phyloP scores from a whole-genome alignment of 495 filamentous ascomycete species.

The Penicillium taxi region DNA sequence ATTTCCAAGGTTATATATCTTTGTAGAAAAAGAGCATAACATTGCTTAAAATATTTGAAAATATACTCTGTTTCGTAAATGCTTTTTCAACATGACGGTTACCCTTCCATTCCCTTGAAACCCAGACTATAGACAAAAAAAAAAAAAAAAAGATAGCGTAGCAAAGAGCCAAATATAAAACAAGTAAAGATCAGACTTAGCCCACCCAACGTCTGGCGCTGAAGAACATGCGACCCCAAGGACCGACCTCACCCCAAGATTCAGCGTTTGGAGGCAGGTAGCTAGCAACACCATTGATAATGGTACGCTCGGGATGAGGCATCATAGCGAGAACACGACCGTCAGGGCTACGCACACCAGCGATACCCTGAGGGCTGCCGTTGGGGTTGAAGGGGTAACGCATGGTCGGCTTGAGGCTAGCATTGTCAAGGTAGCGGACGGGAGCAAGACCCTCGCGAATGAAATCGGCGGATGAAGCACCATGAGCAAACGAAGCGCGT shows the following conservation, averaged over 20 bases:
- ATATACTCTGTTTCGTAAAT: slow-evolving; percentile 7
- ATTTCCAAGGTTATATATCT: too few species aligned
- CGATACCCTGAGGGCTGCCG: slow-evolving; percentile 79
- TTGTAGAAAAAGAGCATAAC: slow-evolving; percentile 2
- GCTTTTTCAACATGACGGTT: slow-evolving; percentile 11
- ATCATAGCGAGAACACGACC: slow-evolving; percentile 89
- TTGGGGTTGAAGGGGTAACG: slow-evolving; percentile 91
- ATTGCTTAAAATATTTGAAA: slow-evolving; percentile 3
- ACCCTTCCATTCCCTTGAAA: slow-evolving; percentile 7
- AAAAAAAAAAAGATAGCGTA: slow-evolving; percentile 11
- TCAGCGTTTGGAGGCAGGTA: slow-evolving; percentile 59
- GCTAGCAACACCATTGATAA: slow-evolving; percentile 72
- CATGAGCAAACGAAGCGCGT: slow-evolving; percentile 61
- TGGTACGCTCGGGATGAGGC: slow-evolving; percentile 94
- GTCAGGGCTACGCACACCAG: slow-evolving; percentile 69
- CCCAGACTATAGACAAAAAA: slow-evolving; percentile 5
- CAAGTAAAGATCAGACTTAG: slow-evolving; percentile 24
- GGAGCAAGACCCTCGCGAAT: slow-evolving; percentile 58
- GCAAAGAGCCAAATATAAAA: slow-evolving; percentile 1
- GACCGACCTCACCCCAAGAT: slow-evolving; percentile 79
- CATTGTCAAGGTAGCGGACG: slow-evolving; percentile 79
- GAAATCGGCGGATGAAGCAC: slow-evolving; percentile 36
- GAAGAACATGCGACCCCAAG: slow-evolving; percentile 75
- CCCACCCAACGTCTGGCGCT: slow-evolving; percentile 82
- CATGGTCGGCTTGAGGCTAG: slow-evolving; percentile 59